Base-by-base conservation (phyloP, 352 stramenopile species). In the Globisporangium uncinulatum region DNA sequence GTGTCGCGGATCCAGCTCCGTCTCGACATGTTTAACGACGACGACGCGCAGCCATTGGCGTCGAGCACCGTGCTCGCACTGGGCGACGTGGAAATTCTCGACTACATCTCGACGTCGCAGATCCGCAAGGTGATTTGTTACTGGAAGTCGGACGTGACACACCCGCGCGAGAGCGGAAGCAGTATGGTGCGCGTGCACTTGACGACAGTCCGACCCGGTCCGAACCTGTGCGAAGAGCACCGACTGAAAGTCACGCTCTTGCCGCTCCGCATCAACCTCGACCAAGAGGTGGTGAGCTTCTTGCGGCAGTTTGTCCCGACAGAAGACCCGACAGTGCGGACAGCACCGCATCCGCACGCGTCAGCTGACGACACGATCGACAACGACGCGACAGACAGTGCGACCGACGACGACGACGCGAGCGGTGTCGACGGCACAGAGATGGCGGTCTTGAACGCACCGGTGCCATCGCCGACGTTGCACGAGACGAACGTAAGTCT, bases 61-160 rank as follows among this genome's bases (percentile, higher is more conserved):
- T 90, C 79, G 11, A 90, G 89, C 56, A 78, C 71, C 0, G 83
- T 94, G 24, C 43, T 94, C 6, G 83, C 84, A 6, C 54, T 95
- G 20, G 80, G 84, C 8, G 84, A 95, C 57, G 56, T 95, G 29
- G 86, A 94, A 55, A 77, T 95, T 41, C 59, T 95, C 43, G 86
- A 95, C 56, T 95, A 93, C 63, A 95, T 95, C 59, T 94, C 83
- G 4, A 95, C 86, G 0, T 95, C 86, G 0, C 83, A 94, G 64
- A 95, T 95, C 57, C 82, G 86, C 45, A 95, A 94, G 64, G 88
- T 95, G 37, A 79, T 95, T 29, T 95, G 83, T 67, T 93, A 95
- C 63, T 95, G 86, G 86, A 95, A 95, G 62, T 92, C 80, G 0
- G 86, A 94, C 41, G 73, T 74, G 15, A 85, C 71, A 6, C 86